phyloP scores from a whole-genome alignment of 1,284 basidiomycete genomes.

The Flammula alnicola region DNA sequence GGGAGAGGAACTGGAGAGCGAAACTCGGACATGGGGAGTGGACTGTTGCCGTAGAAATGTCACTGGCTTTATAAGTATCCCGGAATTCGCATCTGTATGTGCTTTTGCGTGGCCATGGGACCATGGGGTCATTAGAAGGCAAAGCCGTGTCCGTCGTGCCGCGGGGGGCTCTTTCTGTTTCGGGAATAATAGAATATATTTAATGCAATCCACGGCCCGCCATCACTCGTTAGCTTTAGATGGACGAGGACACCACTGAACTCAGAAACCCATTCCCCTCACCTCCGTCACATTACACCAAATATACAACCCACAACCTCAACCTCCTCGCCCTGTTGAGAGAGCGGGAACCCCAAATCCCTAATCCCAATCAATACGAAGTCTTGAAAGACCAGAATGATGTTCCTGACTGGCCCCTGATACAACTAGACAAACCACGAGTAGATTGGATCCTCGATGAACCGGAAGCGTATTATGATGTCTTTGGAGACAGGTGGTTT shows the following conservation, averaged over 20 bases:
- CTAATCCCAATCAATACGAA: slow-evolving; percentile 56
- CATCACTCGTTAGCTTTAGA: slow-evolving; percentile 31
- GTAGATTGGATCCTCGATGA: slow-evolving; percentile 83
- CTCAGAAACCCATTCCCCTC: slow-evolving; percentile 83
- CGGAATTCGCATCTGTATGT: too few relatives aligned
- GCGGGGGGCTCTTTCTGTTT: too few relatives aligned
- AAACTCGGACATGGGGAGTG: slow-evolving; percentile 49
- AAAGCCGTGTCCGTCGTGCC: too few relatives aligned
- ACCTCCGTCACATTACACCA: slow-evolving; percentile 77
- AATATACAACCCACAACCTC: slow-evolving; percentile 73
- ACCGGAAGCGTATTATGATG: slow-evolving; percentile 68
- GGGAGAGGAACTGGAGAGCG: slow-evolving; percentile 46
- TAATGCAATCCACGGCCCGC: too few relatives aligned
- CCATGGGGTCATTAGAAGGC: too few relatives aligned
- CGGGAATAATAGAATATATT: too few relatives aligned
- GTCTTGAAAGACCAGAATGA: slow-evolving; percentile 68
- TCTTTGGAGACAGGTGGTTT: slow-evolving; percentile 84
- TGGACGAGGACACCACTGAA: slow-evolving; percentile 75
- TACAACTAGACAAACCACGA: slow-evolving; percentile 76
- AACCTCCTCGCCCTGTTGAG: slow-evolving; percentile 62
- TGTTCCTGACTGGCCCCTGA: slow-evolving; percentile 73
- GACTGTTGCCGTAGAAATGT: slow-evolving; percentile 1
- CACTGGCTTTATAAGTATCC: slow-evolving; percentile 2
- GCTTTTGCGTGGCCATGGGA: too few relatives aligned
- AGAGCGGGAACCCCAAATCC: slow-evolving; percentile 49